Evolutionary conservation across 768 basidiomycete species (phyloP), one percentile per base, ranked within the genome.

Genomic region (Suillus bovinus): DNA sequence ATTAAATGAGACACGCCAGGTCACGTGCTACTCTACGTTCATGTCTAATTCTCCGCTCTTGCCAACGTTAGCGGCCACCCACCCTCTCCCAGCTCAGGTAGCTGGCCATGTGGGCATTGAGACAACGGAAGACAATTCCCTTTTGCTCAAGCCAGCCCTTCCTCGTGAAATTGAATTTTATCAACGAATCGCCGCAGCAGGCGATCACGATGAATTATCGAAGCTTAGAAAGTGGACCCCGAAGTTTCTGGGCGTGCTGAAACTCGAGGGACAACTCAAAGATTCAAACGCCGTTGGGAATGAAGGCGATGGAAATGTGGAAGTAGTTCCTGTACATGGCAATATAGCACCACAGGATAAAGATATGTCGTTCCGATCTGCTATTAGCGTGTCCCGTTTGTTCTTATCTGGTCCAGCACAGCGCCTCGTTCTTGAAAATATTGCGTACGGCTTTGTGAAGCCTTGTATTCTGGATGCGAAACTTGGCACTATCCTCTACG

Each of bases 391-490:
- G 61, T 41, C 7, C 46, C 11, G 50, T 46, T 22, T 50, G 36
- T 50, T 36, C 44, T 58, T 39, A 42, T 44, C 59, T 20, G 24
- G 24, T 24, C 29, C 61, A 1, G 66, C 66, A 80, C 86, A 95
- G 80, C 88, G 85, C 62, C 78, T 96, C 59, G 93, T 96, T 34
- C 76, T 99, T 4, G 89, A 96, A 77, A 98, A 99, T 73, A 77
- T 95, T 14, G 76, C 90, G 2, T 75, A 88, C 66, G 70, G 81
- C 1, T 98, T 95, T 78, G 68, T 76, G 39, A 89, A 87, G 71
- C 96, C 96, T 7, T 94, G 91, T 67, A 84, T 97, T 61, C 79
- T 98, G 33, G 96, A 99, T 72, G 81, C 94, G 71, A 99, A 99
- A 74, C 89, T 99, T 17, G 97, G 97, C 1, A 96, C 90, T 0